Percentiles rank a stretch among this genome's conserved stretches.
phyloP scores from a whole-genome alignment of 768 basidiomycete genomes.

The Steccherinum ochraceum region DNA sequence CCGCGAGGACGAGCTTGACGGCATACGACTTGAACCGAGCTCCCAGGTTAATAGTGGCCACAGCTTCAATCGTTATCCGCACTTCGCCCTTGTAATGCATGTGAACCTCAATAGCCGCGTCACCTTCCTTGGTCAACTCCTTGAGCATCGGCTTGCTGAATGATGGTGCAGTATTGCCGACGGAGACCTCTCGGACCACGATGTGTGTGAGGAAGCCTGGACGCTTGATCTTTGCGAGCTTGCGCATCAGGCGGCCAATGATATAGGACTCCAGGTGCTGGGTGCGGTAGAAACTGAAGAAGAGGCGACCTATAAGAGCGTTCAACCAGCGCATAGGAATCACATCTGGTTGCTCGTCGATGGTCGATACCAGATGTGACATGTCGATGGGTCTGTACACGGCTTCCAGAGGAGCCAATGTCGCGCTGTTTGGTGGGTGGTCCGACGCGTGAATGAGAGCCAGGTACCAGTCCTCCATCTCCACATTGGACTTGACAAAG shows the following conservation, averaged over 20 bases:
- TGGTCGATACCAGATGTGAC: conserved; percentile 70
- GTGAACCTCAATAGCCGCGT: conserved; percentile 84
- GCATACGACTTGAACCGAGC: conserved; percentile 82
- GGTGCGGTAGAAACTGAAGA: conserved; percentile 89
- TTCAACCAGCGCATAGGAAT: conserved; percentile 98
- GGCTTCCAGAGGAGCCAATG: conserved; percentile 49
- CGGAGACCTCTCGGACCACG: conserved; percentile 81
- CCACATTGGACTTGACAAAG: conserved; percentile 79
- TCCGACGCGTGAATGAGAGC: conserved; percentile 71
- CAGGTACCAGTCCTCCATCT: conserved; percentile 98
- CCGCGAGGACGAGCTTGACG: conserved; percentile 85
- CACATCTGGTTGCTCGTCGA: conserved; percentile 92
- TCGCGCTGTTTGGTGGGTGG: conserved; percentile 55
- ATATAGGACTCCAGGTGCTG: conserved; percentile 77
- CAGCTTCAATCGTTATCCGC: conserved; percentile 84
- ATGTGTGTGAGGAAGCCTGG: conserved; percentile 83
- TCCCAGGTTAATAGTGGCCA: conserved; percentile 80
- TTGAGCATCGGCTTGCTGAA: conserved; percentile 98
- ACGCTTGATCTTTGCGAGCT: conserved; percentile 85
- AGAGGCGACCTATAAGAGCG: conserved; percentile 85
- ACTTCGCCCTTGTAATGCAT: conserved; percentile 83
- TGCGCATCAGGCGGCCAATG: conserved; percentile 87
- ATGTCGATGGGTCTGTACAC: conserved; percentile 78
- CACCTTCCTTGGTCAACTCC: conserved; percentile 91
- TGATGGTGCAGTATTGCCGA: conserved; percentile 78